Base-by-base conservation (phyloP, 306 rosid genomes). In the Crataegus laevigata region DNA sequence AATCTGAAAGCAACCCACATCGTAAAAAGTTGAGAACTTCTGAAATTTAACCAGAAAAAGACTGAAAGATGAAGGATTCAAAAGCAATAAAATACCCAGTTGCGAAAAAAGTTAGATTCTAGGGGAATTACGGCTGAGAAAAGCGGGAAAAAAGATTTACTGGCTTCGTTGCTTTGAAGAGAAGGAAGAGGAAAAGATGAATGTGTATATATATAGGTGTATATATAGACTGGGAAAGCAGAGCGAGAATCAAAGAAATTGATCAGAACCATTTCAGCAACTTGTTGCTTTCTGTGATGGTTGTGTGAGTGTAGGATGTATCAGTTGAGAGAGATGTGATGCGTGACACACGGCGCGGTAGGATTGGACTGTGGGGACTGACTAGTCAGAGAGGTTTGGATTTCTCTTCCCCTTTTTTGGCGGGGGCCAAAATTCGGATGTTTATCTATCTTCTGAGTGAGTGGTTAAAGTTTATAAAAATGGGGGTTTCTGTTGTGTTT, bases 161-260 rank as follows among this genome's bases (percentile, higher is more conserved):
- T 67, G 68, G 58, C 68, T 59, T 85, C 74, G 90, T 89, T 91
- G 76, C 91, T 85, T 87, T 84, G 79, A 45, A 67, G 78, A 36
- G 87, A 91, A 87, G 92, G 52, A 87, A 85, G 68, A 63, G 11
- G 81, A 79, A 69, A 90, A 54, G 29, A 69, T 58, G n/a, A 75
- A 74, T 69, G 29, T 51, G 57, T 69, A 59, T 26, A 3, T 26
- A 3, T 45, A 6, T 57, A 66, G 22, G 26, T 15, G 80, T 18
- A 18, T 45, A 58, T 30, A 78, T 36, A 77, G 71, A 67, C n/a
- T 30, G 42, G 34, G 66, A 67, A 81, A 68, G 68, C 14, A 72
- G 73, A 24, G 32, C 24, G 67, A 57, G 73, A 57, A 81, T 62
- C 62, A 65, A 78, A 52, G 62, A 61, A 61, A 68, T 73, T 62